Conservation (phyloP, 2,329 filamentous ascomycete genomes). For the Fusarium abutilonis region DNA sequence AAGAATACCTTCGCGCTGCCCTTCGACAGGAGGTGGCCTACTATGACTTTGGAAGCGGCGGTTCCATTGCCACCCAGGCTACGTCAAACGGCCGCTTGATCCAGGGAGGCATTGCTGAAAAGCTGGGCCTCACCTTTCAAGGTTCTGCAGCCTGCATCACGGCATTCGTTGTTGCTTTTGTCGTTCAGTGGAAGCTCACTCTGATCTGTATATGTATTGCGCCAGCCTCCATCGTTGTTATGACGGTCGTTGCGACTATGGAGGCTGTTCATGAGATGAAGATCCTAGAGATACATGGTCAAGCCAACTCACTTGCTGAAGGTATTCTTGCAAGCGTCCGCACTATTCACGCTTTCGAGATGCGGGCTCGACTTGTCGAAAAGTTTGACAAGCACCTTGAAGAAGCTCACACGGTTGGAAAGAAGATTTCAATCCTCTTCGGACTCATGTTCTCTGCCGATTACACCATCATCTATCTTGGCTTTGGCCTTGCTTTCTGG, state of each 20-base stretch:
- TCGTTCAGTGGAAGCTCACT: conserved; percentile 57
- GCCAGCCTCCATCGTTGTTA: conserved; percentile 47
- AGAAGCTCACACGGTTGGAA: conserved; percentile 50
- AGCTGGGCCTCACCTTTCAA: conserved; percentile 54
- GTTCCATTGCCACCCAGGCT: conserved; percentile 54
- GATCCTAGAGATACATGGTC: conserved; percentile 50
- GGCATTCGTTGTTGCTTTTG: conserved; percentile 53
- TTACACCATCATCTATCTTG: conserved; percentile 55
- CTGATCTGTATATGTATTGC: conserved; percentile 53
- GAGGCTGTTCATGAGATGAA: conserved; percentile 47
- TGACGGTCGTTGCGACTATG: conserved; percentile 47
- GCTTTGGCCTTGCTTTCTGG: conserved; percentile 58
- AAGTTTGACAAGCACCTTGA: conserved; percentile 54
- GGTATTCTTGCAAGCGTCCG: conserved; percentile 52
- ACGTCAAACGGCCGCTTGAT: conserved; percentile 55
- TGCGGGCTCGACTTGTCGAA: conserved; percentile 50
- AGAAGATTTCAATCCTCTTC: conserved; percentile 52
- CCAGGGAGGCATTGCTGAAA: conserved; percentile 54
- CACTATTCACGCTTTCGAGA: conserved; percentile 57
- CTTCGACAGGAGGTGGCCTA: conserved; percentile 62
- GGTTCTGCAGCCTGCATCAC: conserved; percentile 52
- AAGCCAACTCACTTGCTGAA: conserved; percentile 51
- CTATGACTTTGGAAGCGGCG: conserved; percentile 57
- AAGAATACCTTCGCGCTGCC: conserved; percentile 60
- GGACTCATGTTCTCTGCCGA: conserved; percentile 53